Percentiles rank a stretch among this genome's conserved stretches.
phyloP scores from a whole-genome alignment of 805 yeast genomes.

The Kodamaea neixiangensis region DNA sequence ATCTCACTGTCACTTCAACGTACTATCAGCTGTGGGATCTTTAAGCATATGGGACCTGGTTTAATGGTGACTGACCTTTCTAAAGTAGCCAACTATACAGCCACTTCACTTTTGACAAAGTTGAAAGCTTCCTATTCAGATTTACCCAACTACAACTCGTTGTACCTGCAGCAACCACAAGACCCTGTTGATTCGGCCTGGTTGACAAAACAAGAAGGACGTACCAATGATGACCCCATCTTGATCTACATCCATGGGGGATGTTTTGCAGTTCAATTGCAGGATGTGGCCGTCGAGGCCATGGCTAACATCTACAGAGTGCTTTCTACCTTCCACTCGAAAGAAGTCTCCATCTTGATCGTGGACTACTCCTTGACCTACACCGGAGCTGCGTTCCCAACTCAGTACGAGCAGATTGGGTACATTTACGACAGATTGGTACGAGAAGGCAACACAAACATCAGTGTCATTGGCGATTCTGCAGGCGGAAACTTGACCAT shows the following conservation, averaged over 20 bases:
- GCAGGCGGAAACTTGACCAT: constrained; percentile 15
- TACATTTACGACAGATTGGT: constrained; percentile 11
- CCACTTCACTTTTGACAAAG: not conserved
- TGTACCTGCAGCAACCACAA: not conserved
- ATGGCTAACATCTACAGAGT: constrained; percentile 11
- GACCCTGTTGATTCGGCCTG: constrained; percentile 7
- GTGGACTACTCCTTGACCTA: constrained; percentile 13
- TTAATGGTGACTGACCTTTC: not conserved
- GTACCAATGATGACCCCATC: constrained; percentile 5
- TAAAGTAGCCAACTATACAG: constrained; percentile 1
- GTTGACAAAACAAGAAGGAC: not conserved
- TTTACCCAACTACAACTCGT: not conserved
- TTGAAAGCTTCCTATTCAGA: not conserved
- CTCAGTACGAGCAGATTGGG: constrained; percentile 9
- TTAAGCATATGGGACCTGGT: constrained; percentile 5
- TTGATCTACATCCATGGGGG: constrained; percentile 15
- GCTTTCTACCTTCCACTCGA: not conserved
- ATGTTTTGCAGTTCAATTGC: constrained; percentile 14
- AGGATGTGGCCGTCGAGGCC: constrained; percentile 2
- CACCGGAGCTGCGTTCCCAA: constrained; percentile 9
- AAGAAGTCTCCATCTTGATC: constrained; percentile 8
- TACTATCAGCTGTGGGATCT: constrained; percentile 1
- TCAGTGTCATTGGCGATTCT: constrained; percentile 13
- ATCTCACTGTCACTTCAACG: constrained; percentile 2
- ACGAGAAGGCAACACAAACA: constrained; percentile 11